Percentiles rank a stretch among this genome's conserved stretches.
phyloP scores from a whole-genome alignment of 73 alveolate genomes.

The Blepharisma japonicum region DNA sequence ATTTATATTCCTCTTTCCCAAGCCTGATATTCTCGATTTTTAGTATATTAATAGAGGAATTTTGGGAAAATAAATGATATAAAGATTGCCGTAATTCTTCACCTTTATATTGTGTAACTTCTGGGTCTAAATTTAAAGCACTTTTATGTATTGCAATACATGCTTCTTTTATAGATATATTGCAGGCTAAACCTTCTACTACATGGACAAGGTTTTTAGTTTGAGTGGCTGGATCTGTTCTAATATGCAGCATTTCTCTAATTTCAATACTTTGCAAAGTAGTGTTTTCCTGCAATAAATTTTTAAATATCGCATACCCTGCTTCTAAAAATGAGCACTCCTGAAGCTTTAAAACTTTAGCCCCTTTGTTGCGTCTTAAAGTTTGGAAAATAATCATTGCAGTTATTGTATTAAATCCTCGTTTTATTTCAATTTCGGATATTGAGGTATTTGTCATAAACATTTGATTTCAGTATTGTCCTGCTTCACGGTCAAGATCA shows the following conservation, averaged over 20 bases:
- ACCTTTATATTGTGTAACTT: no score
- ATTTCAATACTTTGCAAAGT: neutral
- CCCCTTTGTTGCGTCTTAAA: neutral
- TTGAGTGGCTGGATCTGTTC: neutral
- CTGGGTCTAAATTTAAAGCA: no score
- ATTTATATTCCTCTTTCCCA: no score
- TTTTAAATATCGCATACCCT: neutral
- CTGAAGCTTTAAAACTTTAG: neutral
- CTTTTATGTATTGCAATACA: no score
- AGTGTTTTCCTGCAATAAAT: neutral
- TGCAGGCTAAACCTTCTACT: no score
- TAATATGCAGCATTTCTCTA: neutral
- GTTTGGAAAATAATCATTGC: conserved; percentile 15
- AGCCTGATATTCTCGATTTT: no score
- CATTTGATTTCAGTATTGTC: neutral
- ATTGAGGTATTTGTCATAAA: neutral
- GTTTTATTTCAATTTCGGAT: neutral
- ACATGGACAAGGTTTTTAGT: no score
- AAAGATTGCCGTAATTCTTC: no score
- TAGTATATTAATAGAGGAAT: no score
- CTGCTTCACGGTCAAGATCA: neutral
- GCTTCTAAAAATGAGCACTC: conserved; percentile 22
- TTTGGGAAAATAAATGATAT: no score
- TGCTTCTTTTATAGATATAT: no score
- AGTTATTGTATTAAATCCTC: conserved; percentile 2